phyloP scores from a whole-genome alignment of 495 filamentous ascomycete species.

The Pseudotulostoma volvatum region DNA sequence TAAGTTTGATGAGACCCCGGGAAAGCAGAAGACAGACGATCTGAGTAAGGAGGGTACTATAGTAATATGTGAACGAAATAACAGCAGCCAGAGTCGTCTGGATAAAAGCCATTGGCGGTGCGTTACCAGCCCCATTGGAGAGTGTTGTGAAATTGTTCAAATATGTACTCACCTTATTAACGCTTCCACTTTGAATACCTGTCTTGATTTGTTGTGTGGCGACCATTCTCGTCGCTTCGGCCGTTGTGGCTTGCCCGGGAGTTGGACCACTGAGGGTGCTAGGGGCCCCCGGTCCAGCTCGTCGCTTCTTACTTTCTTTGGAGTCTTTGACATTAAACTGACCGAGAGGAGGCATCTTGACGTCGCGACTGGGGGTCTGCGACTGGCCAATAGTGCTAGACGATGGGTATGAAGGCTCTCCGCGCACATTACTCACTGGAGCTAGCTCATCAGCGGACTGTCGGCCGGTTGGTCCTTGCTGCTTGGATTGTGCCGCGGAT shows the following conservation, averaged over 20 bases:
- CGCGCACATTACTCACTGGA: constrained; percentile 42
- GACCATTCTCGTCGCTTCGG: constrained; percentile 21
- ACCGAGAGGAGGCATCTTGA: constrained; percentile 82
- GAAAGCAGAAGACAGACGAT: too few species aligned
- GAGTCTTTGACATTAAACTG: constrained; percentile 63
- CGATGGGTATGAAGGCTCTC: constrained; percentile 31
- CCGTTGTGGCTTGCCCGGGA: constrained; percentile 15
- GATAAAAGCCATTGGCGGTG: too few species aligned
- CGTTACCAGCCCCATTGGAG: too few species aligned
- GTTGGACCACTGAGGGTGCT: constrained; percentile 14
- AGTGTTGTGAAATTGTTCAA: too few species aligned
- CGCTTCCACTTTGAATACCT: constrained; percentile 24
- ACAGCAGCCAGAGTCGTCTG: too few species aligned
- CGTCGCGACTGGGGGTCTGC: constrained; percentile 35
- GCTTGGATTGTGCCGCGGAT: constrained; percentile 78
- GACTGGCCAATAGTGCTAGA: constrained; percentile 25
- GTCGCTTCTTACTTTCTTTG: constrained; percentile 63
- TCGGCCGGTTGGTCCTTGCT: constrained; percentile 45
- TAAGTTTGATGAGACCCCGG: too few species aligned
- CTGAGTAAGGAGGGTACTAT: too few species aligned
- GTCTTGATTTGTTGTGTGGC: constrained; percentile 19
- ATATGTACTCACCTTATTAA: constrained; percentile 31
- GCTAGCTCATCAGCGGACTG: constrained; percentile 52
- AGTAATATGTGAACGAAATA: too few species aligned
- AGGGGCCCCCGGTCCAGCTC: constrained; percentile 29